Evolutionary conservation across 2,329 filamentous ascomycete species (phyloP), one percentile per base, ranked within the genome.

Genomic region (Fusarium sp.): DNA sequence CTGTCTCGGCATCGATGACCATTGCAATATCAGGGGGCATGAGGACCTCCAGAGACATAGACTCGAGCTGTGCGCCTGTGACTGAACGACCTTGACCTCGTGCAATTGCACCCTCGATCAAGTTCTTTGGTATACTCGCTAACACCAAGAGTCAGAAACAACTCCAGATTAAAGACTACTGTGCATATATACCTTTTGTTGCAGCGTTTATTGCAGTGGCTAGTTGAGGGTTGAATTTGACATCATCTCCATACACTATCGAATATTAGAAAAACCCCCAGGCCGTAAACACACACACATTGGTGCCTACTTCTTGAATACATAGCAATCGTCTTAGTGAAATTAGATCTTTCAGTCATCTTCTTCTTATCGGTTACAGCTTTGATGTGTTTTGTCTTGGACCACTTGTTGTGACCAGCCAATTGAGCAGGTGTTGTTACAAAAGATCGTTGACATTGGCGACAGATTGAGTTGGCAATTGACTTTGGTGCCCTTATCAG

Each of bases 371-470:
- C 96, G 65, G 91, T 92, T 70, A 92, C 93, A 57, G 92, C 95
- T 83, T 99, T 99, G 82, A 96, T 94, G 82, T 98, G 96, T 79
- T 92, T 93, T 83, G 98, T 98, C 79, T 96, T 97, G 65, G 94
- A 95, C 96, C 96, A 99, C 81, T 95, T 93, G 82, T 92, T 97
- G 83, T 97, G 95, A 20, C 95, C 95, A 30, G 92, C 91, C 68
- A 83, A 82, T 20, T 83, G 78, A 13, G 77, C 65, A 14, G 85
- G 73, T 22, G 84, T 86, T 22, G 84, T 84, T 61, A 81, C 81
- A 67, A 92, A 86, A 39, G 81, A 78, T 60, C 88, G 87, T 64
- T 83, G 79, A 72, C 86, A 89, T 81, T 81, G 82, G 42, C 81
- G 82, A 73, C 87, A 90, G 72, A 86, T 66, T 55, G 65, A 66